These are phyloP conservation scores for Globomyces sp. DNA, from an alignment of 371 early-diverging fungal species.

Conservation along the genomic window DNA sequence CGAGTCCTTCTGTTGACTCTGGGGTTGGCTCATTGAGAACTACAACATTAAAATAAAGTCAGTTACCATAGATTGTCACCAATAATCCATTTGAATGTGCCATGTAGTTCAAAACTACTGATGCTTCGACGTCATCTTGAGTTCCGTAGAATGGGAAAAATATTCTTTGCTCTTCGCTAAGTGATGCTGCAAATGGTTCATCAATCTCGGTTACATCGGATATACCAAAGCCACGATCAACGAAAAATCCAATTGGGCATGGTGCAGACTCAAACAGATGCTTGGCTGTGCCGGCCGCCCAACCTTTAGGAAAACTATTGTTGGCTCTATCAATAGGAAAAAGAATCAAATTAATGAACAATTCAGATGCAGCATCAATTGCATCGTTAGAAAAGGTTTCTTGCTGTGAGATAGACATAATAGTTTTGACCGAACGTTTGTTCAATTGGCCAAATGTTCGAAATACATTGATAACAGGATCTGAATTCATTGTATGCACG, in stretches of 20 bases:
- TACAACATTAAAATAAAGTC: neutral
- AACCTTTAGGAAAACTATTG: constrained; percentile 27
- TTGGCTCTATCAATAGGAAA: constrained; percentile 19
- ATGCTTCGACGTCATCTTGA: constrained; percentile 60
- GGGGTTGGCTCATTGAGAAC: neutral
- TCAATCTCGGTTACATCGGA: constrained; percentile 11
- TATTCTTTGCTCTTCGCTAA: constrained; percentile 21
- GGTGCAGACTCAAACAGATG: constrained; percentile 40
- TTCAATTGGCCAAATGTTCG: constrained; percentile 68
- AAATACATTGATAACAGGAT: constrained; percentile 73
- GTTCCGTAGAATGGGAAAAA: constrained; percentile 65
- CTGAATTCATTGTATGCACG: constrained; percentile 53
- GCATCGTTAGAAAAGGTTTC: constrained; percentile 54
- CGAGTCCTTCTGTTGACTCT: neutral
- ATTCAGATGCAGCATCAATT: constrained; percentile 36
- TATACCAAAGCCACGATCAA: constrained; percentile 70
- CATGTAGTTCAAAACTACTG: constrained; percentile 34
- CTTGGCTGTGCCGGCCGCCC: constrained; percentile 46
- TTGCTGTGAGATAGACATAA: constrained; percentile 23
- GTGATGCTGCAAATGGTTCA: constrained; percentile 17
- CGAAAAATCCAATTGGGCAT: constrained; percentile 59
- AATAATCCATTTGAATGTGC: constrained; percentile 14
- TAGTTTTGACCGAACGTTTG: constrained; percentile 22
- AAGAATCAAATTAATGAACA: constrained; percentile 36
- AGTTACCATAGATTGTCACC: neutral